Evolutionary conservation across 192 early-diverging fungal genomes (phyloP).

Genomic region (Dissophora ornata): DNA sequence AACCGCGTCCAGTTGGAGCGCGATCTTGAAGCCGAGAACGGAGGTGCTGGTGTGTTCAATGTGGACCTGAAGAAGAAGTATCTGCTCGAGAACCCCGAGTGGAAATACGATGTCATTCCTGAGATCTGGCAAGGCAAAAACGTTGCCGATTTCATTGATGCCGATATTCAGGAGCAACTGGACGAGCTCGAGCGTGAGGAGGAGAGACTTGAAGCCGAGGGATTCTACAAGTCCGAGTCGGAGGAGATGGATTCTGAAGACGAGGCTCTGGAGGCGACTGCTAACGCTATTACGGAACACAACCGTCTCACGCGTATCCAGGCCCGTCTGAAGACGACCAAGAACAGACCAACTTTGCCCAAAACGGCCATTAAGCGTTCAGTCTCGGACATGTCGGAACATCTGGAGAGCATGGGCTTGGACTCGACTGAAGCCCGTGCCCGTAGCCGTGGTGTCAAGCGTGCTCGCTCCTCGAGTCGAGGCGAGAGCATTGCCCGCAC

Average conservation of each 20-base stretch:
- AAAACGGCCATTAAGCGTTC: conserved; percentile 64
- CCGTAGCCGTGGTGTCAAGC: conserved; percentile 75
- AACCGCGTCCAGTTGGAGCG: conserved; percentile 85
- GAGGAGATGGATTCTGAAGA: conserved; percentile 87
- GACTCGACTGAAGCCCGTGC: conserved; percentile 72
- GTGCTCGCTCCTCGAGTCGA: conserved; percentile 78
- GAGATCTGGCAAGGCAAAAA: conserved; percentile 99
- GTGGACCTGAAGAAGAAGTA: conserved; percentile 96
- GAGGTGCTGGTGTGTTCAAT: conserved; percentile 97
- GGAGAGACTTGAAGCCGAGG: conserved; percentile 92
- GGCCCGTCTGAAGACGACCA: conserved; percentile 85
- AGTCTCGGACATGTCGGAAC: conserved; percentile 72
- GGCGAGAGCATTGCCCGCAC: conserved; percentile 74
- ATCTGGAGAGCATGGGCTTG: conserved; percentile 80
- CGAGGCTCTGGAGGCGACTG: conserved; percentile 78
- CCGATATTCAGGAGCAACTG: conserved; percentile 96
- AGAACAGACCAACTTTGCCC: conserved; percentile 76
- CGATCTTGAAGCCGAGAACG: conserved; percentile 89
- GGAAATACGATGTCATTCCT: conserved; percentile 98
- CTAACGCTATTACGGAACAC: conserved; percentile 84
- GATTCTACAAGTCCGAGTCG: conserved; percentile 88
- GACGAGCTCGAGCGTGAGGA: conserved; percentile 97
- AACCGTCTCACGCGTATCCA: conserved; percentile 84
- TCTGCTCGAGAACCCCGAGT: conserved; percentile 82
- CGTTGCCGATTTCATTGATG: conserved; percentile 97